A percentile compares a stretch with the other conserved stretches of the same genome.
Conservation (phyloP, 2,329 filamentous ascomycete species). For the Raffaelea albimanens region DNA sequence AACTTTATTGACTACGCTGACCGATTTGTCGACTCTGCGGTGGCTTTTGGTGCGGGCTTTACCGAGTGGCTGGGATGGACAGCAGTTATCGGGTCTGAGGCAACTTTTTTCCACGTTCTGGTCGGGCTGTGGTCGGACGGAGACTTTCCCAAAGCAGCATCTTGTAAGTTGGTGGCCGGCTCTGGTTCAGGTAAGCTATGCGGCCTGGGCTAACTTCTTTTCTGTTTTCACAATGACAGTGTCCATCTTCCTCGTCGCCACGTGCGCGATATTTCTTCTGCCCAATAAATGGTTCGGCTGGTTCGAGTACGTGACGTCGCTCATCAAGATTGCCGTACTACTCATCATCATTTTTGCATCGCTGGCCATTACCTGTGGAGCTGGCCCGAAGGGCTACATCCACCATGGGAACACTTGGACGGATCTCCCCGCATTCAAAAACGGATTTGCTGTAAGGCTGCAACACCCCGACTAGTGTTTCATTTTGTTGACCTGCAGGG, state of each 20-base stretch:
- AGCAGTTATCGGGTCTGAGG: neutral
- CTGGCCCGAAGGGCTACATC: neutral
- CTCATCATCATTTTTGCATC: neutral
- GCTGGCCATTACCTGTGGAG: neutral
- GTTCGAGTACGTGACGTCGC: neutral
- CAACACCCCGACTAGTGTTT: neutral
- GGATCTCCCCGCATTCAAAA: neutral
- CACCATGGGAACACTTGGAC: neutral
- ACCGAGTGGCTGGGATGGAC: neutral
- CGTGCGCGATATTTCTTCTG: neutral
- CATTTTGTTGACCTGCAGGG: neutral
- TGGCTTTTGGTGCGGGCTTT: neutral
- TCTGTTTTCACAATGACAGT: no score
- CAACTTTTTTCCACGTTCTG: neutral
- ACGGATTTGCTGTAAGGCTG: neutral
- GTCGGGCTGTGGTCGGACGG: neutral
- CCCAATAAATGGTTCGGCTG: neutral
- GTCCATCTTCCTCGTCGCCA: neutral
- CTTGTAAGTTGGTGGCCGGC: neutral
- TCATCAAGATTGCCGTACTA: neutral
- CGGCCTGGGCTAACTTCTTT: no score
- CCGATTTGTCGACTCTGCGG: neutral
- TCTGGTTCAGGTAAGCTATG: neutral
- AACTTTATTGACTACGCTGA: neutral
- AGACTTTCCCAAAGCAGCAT: neutral